These are phyloP conservation scores for Oemleria cerasiformis DNA, from an alignment of 306 rosid species.

Conservation along the genomic window DNA sequence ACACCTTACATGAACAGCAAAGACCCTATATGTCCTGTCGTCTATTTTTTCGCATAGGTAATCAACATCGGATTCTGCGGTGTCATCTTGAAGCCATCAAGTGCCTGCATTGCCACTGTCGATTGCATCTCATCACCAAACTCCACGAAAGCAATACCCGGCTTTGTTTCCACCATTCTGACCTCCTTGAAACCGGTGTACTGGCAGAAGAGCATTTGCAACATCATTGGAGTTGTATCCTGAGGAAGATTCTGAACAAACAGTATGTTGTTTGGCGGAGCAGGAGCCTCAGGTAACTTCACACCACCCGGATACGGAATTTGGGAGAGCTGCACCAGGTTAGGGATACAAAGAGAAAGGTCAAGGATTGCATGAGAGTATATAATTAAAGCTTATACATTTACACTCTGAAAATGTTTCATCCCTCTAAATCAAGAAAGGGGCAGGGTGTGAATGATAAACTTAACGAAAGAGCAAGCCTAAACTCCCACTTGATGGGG, in stretches of 20 bases:
- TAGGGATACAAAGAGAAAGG: background rate
- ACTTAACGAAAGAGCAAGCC: background rate
- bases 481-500: background rate
- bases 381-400: background rate
- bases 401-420: background rate
- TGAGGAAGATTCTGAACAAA: constrained; percentile 91
- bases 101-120: constrained; percentile 84
- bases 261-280: constrained; percentile 95
- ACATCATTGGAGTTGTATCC: constrained; percentile 90
- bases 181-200: constrained; percentile 94
- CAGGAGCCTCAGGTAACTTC: constrained; percentile 90
- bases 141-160: constrained; percentile 97
- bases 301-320: constrained; percentile 85
- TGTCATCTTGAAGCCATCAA: constrained; percentile 89
- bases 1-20: constrained; percentile 6
- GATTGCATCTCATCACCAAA: constrained; percentile 88
- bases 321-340: constrained; percentile 54
- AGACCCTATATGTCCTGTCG: constrained; percentile 13
- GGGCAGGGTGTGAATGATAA: background rate
- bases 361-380: constrained; percentile 15
- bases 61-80: constrained; percentile 92
- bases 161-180: constrained; percentile 95
- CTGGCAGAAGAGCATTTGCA: constrained; percentile 96
- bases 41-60: constrained; percentile 89
- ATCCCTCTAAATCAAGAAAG: background rate